Evolutionary conservation across 441 rosid genomes (phyloP).

Genomic region (Gossypium davidsonii): DNA sequence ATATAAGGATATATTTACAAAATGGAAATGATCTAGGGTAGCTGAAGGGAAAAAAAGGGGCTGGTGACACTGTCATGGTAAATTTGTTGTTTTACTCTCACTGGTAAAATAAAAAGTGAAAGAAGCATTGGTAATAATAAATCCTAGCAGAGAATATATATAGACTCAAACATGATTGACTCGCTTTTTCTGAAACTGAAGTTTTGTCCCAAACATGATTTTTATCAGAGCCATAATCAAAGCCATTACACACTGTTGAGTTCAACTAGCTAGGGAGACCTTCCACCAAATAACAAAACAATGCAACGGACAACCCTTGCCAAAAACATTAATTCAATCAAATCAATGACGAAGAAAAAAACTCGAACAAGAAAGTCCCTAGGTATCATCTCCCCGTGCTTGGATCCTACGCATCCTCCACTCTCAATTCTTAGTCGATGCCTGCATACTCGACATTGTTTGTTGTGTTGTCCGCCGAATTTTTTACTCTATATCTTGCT

Average conservation of each 20-base stretch:
- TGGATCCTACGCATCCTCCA: not conserved
- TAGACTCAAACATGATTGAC: too few relatives aligned
- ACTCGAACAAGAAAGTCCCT: constrained; percentile 13
- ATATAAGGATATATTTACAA: too few relatives aligned
- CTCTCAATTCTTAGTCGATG: constrained; percentile 18
- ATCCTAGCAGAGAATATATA: too few relatives aligned
- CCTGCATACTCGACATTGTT: constrained; percentile 10
- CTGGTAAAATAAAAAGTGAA: too few relatives aligned
- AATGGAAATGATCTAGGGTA: too few relatives aligned
- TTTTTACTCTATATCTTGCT: not conserved
- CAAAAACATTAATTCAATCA: not conserved
- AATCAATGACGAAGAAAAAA: not conserved
- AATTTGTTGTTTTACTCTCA: too few relatives aligned
- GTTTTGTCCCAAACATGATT: not conserved
- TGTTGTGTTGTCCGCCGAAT: constrained; percentile 22
- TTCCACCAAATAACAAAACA: not conserved
- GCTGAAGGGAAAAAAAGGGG: too few relatives aligned
- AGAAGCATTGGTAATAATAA: too few relatives aligned
- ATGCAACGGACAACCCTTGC: constrained; percentile 14
- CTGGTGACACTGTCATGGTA: too few relatives aligned
- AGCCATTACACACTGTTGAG: not conserved
- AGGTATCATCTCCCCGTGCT: constrained; percentile 6
- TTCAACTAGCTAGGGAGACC: not conserved
- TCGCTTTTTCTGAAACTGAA: too few relatives aligned
- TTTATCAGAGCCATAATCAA: not conserved